Evolutionary conservation across 2,329 filamentous ascomycete species (phyloP).

Genomic region (Fusarium sp.): DNA sequence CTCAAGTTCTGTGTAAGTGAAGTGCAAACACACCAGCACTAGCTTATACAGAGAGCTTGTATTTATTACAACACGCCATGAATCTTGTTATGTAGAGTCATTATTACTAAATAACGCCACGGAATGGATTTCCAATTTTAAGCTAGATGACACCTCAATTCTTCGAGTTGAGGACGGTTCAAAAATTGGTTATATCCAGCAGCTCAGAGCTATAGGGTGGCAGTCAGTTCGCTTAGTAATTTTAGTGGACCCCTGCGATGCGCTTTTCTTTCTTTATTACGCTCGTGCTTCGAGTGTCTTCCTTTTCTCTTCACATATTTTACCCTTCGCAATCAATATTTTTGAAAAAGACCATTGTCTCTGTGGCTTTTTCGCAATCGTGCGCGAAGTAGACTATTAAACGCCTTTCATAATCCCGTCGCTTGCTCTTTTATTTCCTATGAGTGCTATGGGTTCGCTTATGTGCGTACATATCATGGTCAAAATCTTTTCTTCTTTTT

Average conservation of each 20-base stretch:
- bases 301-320: constrained; percentile 62
- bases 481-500: background rate
- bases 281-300: constrained; percentile 12
- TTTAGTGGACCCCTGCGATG: constrained; percentile 30
- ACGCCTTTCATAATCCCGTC: constrained; percentile 72
- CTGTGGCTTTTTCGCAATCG: constrained; percentile 61
- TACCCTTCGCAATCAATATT: constrained; percentile 55
- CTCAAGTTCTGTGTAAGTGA: too few relatives aligned
- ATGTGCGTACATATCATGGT: constrained; percentile 66
- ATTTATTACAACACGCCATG: too few relatives aligned
- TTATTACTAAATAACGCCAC: too few relatives aligned
- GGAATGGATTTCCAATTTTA: too few relatives aligned
- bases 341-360: constrained; percentile 50
- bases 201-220: background rate
- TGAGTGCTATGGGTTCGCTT: constrained; percentile 72
- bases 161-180: too few relatives aligned
- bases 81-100: too few relatives aligned
- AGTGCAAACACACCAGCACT: too few relatives aligned
- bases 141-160: background rate
- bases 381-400: constrained; percentile 66
- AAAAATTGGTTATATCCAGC: background rate
- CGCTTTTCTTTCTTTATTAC: constrained; percentile 13
- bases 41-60: too few relatives aligned
- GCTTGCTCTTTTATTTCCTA: constrained; percentile 58
- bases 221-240: constrained; percentile 42